Evolutionary conservation across 768 basidiomycete genomes (phyloP).

Genomic region (Panus rudis): DNA sequence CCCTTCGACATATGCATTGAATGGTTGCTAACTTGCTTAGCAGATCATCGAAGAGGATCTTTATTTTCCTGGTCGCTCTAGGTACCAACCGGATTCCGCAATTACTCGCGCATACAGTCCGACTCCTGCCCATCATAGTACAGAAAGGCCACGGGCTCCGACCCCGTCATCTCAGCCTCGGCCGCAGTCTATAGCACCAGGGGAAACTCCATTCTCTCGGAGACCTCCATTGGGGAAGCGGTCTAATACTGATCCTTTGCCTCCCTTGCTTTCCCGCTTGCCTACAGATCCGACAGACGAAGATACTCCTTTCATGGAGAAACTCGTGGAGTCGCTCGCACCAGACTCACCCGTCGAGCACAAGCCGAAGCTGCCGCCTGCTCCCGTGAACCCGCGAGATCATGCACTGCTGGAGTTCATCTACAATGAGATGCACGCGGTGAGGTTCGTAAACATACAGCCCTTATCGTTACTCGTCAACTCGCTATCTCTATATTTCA

Average conservation of each 20-base stretch:
- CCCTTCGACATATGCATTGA: background rate
- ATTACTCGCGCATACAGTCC: conserved; percentile 5
- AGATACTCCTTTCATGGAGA: too few relatives aligned
- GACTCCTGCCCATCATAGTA: too few relatives aligned
- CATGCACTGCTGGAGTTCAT: conserved; percentile 58
- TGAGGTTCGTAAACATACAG: conserved; percentile 59
- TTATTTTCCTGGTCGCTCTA: conserved; percentile 54
- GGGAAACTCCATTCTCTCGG: background rate
- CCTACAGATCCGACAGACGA: background rate
- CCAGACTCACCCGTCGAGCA: background rate
- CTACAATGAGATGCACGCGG: conserved; percentile 61
- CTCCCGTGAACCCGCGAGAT: conserved; percentile 53
- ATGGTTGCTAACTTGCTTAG: background rate
- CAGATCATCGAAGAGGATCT: conserved; percentile 73
- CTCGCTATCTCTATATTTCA: conserved; percentile 52
- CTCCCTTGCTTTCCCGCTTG: background rate
- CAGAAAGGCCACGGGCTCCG: background rate
- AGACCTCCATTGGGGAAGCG: background rate
- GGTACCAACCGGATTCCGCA: conserved; percentile 10
- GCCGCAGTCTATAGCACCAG: background rate
- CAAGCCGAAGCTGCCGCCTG: background rate
- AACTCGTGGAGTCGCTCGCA: background rate
- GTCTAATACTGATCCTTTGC: background rate
- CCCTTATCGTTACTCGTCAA: conserved; percentile 58
- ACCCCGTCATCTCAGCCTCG: background rate